Percentiles rank a stretch among this genome's conserved stretches.
Conservation (phyloP, 192 early-diverging fungal species). For the Backusella parvicylindrica region DNA sequence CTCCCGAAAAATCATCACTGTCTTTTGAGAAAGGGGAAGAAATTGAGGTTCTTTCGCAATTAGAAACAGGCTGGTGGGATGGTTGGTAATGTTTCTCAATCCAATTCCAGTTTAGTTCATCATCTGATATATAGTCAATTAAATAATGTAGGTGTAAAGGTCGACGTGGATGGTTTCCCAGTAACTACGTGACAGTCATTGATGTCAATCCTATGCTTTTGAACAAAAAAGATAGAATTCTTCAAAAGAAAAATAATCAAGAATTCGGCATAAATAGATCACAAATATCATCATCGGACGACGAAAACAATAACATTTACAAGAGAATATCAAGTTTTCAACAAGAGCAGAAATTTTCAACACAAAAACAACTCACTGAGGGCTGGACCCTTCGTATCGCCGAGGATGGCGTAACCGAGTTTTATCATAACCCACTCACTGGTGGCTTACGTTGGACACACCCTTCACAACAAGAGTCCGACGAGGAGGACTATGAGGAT, state of each 20-base stretch:
- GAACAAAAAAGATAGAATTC: not conserved
- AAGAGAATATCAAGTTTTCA: constrained; percentile 6
- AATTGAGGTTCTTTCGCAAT: constrained; percentile 87
- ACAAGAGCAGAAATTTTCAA: not conserved
- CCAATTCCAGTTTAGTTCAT: not conserved
- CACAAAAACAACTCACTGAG: not conserved
- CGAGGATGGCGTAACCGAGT: constrained; percentile 33
- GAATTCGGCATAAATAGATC: not conserved
- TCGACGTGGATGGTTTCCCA: constrained; percentile 89
- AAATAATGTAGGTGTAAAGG: constrained; percentile 51
- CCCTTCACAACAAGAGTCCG: constrained; percentile 19
- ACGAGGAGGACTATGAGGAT: constrained; percentile 13
- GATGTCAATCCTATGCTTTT: constrained; percentile 9
- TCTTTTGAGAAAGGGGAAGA: constrained; percentile 81
- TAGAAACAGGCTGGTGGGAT: constrained; percentile 98
- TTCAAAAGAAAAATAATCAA: not conserved
- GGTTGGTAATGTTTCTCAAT: constrained; percentile 49
- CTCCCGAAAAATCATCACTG: constrained; percentile 72
- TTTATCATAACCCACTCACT: constrained; percentile 36
- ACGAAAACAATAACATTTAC: constrained; percentile 1
- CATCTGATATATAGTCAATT: not conserved
- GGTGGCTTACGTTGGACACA: constrained; percentile 36
- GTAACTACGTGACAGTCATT: constrained; percentile 75
- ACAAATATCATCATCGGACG: not conserved
- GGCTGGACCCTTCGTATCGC: constrained; percentile 25